Evolutionary conservation across 257 asterid species (phyloP), one percentile per base, ranked within the genome.

Genomic region (Solanum pennellii): DNA sequence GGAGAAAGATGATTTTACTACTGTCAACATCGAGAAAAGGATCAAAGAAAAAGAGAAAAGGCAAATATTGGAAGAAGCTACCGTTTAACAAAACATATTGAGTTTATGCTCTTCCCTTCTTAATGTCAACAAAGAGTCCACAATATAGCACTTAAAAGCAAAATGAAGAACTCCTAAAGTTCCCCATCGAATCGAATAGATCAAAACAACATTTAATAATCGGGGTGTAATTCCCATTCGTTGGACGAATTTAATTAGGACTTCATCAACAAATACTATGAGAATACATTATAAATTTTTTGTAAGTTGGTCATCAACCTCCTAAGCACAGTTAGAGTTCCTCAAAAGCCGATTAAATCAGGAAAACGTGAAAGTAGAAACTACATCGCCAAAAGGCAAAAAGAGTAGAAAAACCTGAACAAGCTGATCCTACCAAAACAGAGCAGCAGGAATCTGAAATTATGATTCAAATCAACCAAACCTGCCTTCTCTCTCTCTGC

Each of bases 361-460:
- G 39, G 39, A 69, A 31, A 82, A 84, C 62, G 35, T 33, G 37
- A 74, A 75, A 31, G 33, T 31, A 68, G n/a, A 60, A 44, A 37
- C 25, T 80, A 65, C 45, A 76, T 66, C 11, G 10, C 33, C 33
- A 39, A 65, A 65, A 42, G 15, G 83, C 33, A 8, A 83, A 90
- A 83, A 90, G 88, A 86, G 35, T 82, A 77, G 45, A 76, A 91
- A 86, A 56, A 96, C 99, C 97, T 93, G 94, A 90, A 95, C 94
- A 86, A 96, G 99, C 90, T 95, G 98, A 35, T 35, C 37, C 37
- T 35, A 35, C 37, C 37, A 35, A 35, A 35, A 35, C 37, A 35
- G 37, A 35, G 37, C 37, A 35, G 37, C 37, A 35, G 66, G 66
- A 16, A 47, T 27, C 27, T 80, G 44, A 45, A 29, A 80, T 80